Evolutionary conservation across 495 filamentous ascomycete species (phyloP), one percentile per base, ranked within the genome.

Genomic region (Podospora fimiseda): DNA sequence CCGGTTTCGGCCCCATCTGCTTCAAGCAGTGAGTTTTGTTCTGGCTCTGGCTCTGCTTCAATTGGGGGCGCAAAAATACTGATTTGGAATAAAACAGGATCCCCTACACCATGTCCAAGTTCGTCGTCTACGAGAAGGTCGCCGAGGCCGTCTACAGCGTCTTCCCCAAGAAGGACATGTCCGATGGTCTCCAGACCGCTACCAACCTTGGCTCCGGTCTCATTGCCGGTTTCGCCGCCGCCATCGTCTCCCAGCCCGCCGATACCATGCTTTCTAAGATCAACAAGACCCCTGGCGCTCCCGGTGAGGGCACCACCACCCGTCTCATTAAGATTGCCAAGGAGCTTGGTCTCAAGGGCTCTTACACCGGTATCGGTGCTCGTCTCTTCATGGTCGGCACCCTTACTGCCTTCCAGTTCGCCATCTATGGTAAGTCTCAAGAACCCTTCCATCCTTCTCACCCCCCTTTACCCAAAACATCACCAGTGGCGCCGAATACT

Each of bases 191-290:
- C 57, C 89, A 96, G 79, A 98, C 93, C 58, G 76, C 70, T 69
- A 82, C 91, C 78, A 98, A 98, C 82, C 81, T 98, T 52, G 91
- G 92, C 56, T 86, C 87, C 64, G 93, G 93, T 86, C 83, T 97
- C 61, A 82, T 96, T 62, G 93, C 93, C 67, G 92, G 93, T 88
- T 92, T 98, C 77, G 92, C 93, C 57, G 93, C 93, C 59, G 93
- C 93, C 66, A 62, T 96, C 70, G 85, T 98, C 64, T 97, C 93
- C 42, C 93, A 98, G 77, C 92, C 93, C 63, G 93, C 93, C 68
- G 93, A 97, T 73, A 98, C 93, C 67, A 97, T 97, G 93, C 84
- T 98, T 63, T 86, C 80, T 78, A 97, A 97, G 84, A 98, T 98
- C 83, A 98, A 98, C 88, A 98, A 98, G 89, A 95, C 90, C 74